These are phyloP conservation scores for Saccharomyces pastorianus DNA, from an alignment of 1,139 yeast species.

Conservation along the genomic window DNA sequence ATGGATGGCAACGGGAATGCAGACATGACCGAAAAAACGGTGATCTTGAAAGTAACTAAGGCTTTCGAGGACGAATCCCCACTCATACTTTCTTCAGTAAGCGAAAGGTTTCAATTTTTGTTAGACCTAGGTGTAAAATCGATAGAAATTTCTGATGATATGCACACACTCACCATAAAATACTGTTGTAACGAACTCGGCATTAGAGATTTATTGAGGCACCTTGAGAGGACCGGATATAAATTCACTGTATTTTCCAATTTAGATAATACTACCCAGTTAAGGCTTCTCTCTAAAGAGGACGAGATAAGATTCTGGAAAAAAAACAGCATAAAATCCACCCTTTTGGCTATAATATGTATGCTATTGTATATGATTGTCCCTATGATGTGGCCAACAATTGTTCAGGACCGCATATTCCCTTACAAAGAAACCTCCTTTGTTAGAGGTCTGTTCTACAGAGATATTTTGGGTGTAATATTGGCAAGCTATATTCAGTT, in stretches of 20 bases:
- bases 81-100: neutral
- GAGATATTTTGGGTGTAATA: constrained; percentile 53
- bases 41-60: neutral
- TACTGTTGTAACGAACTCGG: constrained; percentile 46
- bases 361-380: constrained; percentile 26
- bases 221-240: constrained; percentile 42
- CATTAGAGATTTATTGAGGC: constrained; percentile 47
- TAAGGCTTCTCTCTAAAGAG: constrained; percentile 56
- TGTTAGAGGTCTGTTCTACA: constrained; percentile 49
- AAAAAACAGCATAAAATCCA: constrained; percentile 43
- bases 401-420: constrained; percentile 12
- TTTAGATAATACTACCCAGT: constrained; percentile 40
- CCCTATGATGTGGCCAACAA: constrained; percentile 20
- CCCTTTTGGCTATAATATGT: constrained; percentile 16
- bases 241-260: constrained; percentile 37
- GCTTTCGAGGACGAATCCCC: neutral
- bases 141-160: constrained; percentile 32
- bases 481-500: constrained; percentile 65
- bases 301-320: constrained; percentile 72
- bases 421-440: constrained; percentile 19
- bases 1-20: constrained; percentile 17
- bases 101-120: constrained; percentile 31
- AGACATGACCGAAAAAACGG: neutral
- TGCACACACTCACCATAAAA: constrained; percentile 23
- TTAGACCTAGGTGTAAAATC: constrained; percentile 38